A percentile compares a stretch with the other conserved stretches of the same genome.
Evolutionary conservation across 129 eudicot genomes (phyloP).

Genomic region (Sambucus nigra): DNA sequence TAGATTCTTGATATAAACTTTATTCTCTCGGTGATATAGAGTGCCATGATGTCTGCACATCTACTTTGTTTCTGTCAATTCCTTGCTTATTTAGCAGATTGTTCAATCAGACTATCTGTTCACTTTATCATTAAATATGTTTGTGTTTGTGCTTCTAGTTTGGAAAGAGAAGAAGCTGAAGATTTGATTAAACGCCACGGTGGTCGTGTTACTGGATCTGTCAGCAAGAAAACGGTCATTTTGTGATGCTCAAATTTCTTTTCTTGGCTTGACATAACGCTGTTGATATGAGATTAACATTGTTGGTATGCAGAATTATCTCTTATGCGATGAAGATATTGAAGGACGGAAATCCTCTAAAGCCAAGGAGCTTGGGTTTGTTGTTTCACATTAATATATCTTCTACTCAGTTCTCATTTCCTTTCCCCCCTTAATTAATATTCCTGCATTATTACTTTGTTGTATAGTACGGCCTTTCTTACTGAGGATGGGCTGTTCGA

Average conservation of each 20-base stretch:
- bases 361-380: slow-evolving; percentile 92
- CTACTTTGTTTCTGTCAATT: not conserved
- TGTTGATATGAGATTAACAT: slow-evolving; percentile 10
- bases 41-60: not conserved
- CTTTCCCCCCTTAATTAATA: not conserved
- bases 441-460: slow-evolving; percentile 5
- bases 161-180: slow-evolving; percentile 99
- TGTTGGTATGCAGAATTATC: slow-evolving; percentile 58
- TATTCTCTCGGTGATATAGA: not conserved
- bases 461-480: slow-evolving; percentile 57
- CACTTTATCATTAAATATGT: not conserved
- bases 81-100: not conserved
- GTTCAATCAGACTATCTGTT: not conserved
- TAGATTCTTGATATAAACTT: not conserved
- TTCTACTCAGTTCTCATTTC: not conserved
- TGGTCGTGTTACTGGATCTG: slow-evolving; percentile 93
- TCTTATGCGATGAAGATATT: slow-evolving; percentile 94
- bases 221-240: slow-evolving; percentile 95
- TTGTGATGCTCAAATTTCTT: slow-evolving; percentile 4
- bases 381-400: slow-evolving; percentile 5
- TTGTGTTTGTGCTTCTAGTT: slow-evolving; percentile 31
- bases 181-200: slow-evolving; percentile 91
- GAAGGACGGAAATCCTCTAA: slow-evolving; percentile 79
- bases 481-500: slow-evolving; percentile 94
- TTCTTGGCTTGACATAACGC: not conserved